These are phyloP conservation scores for Vitis rotundifolia DNA, from an alignment of 164 flowering plant species.

Conservation along the genomic window DNA sequence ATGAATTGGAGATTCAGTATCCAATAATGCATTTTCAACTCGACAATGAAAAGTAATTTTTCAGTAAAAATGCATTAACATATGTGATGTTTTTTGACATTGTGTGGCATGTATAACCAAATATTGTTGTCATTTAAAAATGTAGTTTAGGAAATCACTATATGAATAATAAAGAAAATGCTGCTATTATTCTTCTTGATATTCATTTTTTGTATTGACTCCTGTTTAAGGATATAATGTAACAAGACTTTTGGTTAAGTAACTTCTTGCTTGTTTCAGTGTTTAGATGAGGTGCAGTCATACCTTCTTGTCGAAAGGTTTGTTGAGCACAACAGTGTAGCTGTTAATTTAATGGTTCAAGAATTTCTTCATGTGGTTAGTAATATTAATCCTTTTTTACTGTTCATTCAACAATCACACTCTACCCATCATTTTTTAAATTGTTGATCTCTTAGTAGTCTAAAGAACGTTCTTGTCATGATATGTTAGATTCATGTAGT, in stretches of 20 bases:
- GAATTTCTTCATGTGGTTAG: conserved; percentile 66
- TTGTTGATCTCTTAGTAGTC: background rate
- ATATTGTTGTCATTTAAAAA: no score
- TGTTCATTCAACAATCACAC: background rate
- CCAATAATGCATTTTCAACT: no score
- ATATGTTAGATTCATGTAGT: no score
- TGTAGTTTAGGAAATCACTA: no score
- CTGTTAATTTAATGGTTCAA: conserved; percentile 32
- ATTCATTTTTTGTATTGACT: background rate
- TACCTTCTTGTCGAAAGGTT: conserved; percentile 68
- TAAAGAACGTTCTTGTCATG: no score
- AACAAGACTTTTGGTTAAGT: background rate
- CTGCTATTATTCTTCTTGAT: background rate
- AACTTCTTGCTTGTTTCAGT: conserved; percentile 37
- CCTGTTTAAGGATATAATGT: background rate
- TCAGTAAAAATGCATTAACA: no score
- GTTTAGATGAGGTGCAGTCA: conserved; percentile 91
- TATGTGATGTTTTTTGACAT: no score
- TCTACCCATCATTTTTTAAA: background rate
- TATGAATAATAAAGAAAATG: no score
- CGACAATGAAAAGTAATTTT: no score
- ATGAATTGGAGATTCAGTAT: no score
- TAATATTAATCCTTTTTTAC: conserved; percentile 12
- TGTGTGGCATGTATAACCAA: no score
- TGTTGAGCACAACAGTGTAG: conserved; percentile 30